phyloP scores from a whole-genome alignment of 2,329 filamentous ascomycete species.

The Harringtonia aguacate region DNA sequence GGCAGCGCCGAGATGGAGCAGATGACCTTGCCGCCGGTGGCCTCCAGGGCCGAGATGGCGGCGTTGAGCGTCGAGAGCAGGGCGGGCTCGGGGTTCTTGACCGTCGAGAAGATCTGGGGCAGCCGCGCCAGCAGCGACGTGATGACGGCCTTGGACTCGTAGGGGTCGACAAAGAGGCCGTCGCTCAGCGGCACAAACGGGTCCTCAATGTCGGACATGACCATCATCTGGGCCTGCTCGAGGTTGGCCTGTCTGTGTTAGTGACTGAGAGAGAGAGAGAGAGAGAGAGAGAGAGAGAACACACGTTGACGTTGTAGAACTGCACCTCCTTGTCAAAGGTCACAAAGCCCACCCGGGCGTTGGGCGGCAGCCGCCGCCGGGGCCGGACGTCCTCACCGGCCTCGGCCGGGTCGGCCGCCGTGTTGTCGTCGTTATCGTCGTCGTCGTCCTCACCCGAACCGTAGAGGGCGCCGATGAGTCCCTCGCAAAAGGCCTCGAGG shows the following conservation, averaged over 20 bases:
- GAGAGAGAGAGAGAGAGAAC: neutral
- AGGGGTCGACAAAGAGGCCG: slow-evolving; percentile 88
- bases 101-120: slow-evolving; percentile 73
- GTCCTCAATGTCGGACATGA: slow-evolving; percentile 95
- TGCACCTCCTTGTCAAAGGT: slow-evolving; percentile 96
- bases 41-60: slow-evolving; percentile 69
- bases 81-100: slow-evolving; percentile 87
- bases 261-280: neutral
- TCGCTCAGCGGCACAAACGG: slow-evolving; percentile 89
- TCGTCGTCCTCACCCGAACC: slow-evolving; percentile 49
- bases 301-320: slow-evolving; percentile 81
- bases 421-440: no score
- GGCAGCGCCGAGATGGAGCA: slow-evolving; percentile 81
- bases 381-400: slow-evolving; percentile 42
- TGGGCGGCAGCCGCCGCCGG: slow-evolving; percentile 55
- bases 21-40: slow-evolving; percentile 85
- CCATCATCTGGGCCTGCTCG: slow-evolving; percentile 91
- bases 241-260: slow-evolving; percentile 46
- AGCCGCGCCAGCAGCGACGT: slow-evolving; percentile 75
- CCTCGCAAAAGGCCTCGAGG: slow-evolving; percentile 80
- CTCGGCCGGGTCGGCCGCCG: slow-evolving; percentile 19
- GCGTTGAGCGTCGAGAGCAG: slow-evolving; percentile 77
- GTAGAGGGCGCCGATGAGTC: slow-evolving; percentile 77
- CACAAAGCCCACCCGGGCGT: slow-evolving; percentile 84
- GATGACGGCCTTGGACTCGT: slow-evolving; percentile 80